phyloP scores from a whole-genome alignment of 2,329 filamentous ascomycete genomes.

The Calycina herbarum region DNA sequence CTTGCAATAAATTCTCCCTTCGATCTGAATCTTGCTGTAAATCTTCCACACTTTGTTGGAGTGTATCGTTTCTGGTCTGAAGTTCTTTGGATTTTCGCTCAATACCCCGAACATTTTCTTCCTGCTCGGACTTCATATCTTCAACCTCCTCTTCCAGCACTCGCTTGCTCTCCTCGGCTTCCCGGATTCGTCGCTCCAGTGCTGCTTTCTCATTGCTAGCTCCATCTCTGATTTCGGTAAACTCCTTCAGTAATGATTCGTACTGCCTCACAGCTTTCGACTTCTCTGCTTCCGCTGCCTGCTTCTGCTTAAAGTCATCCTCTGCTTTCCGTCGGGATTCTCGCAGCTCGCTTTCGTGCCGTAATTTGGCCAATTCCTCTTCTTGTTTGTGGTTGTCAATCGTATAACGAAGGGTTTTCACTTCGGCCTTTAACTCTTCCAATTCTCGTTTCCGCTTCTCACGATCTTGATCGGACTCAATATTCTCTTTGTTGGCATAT shows the following conservation, averaged over 20 bases:
- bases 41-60: conserved; percentile 55
- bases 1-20: conserved; percentile 35
- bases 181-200: conserved; percentile 67
- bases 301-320: conserved; percentile 72
- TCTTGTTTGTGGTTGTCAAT: conserved; percentile 86
- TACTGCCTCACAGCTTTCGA: conserved; percentile 51
- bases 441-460: conserved; percentile 40
- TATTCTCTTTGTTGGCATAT: conserved; percentile 50
- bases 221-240: conserved; percentile 52
- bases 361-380: conserved; percentile 73
- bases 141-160: conserved; percentile 78
- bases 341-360: conserved; percentile 80
- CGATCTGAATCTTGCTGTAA: conserved; percentile 47
- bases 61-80: conserved; percentile 57
- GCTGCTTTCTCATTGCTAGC: conserved; percentile 60
- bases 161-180: conserved; percentile 71
- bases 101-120: conserved; percentile 67
- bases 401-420: conserved; percentile 85
- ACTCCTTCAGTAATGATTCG: conserved; percentile 51
- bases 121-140: conserved; percentile 62
- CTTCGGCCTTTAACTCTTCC: conserved; percentile 86
- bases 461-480: conserved; percentile 28
- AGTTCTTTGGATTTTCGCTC: conserved; percentile 62
- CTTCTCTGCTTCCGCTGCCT: conserved; percentile 58
- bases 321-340: conserved; percentile 80